A percentile compares a stretch with the other conserved stretches of the same genome.
phyloP scores from a whole-genome alignment of 768 basidiomycete species.

The button mushroom (Agaricus bisporus) region DNA sequence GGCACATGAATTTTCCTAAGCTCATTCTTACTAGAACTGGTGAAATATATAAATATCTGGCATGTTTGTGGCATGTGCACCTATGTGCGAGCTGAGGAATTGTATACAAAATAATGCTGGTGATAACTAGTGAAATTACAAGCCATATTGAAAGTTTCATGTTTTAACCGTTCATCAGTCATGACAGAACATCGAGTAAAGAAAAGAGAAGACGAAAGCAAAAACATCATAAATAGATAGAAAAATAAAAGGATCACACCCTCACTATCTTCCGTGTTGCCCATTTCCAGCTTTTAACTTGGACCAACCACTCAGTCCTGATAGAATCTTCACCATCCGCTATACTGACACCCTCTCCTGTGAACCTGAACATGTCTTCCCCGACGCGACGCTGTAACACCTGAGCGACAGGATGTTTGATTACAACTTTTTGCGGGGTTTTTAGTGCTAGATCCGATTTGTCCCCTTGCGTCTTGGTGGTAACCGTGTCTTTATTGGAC shows the following conservation, averaged over 20 bases:
- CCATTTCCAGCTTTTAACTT: slow-evolving; percentile 37
- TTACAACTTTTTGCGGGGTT: slow-evolving; percentile 12
- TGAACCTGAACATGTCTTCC: slow-evolving; percentile 31
- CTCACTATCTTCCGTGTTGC: slow-evolving; percentile 14
- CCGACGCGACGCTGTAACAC: slow-evolving; percentile 31
- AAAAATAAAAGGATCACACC: neutral
- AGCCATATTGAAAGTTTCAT: neutral
- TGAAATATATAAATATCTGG: no score
- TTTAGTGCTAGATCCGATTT: slow-evolving; percentile 7
- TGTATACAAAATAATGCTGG: slow-evolving; percentile 5
- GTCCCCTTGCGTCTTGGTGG: slow-evolving; percentile 6
- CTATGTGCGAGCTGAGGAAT: neutral
- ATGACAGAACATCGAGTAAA: neutral
- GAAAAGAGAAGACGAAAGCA: neutral
- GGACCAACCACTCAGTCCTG: slow-evolving; percentile 34
- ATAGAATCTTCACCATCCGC: slow-evolving; percentile 17
- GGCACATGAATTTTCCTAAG: no score
- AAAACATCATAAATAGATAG: neutral
- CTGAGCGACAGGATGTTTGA: slow-evolving; percentile 23
- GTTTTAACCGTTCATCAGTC: neutral
- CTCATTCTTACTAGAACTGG: no score
- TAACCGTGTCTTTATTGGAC: slow-evolving; percentile 3
- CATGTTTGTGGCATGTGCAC: no score
- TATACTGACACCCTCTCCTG: slow-evolving; percentile 27
- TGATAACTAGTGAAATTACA: slow-evolving; percentile 3